Base-by-base conservation (phyloP, 768 basidiomycete genomes). In the Pholiota conissans region DNA sequence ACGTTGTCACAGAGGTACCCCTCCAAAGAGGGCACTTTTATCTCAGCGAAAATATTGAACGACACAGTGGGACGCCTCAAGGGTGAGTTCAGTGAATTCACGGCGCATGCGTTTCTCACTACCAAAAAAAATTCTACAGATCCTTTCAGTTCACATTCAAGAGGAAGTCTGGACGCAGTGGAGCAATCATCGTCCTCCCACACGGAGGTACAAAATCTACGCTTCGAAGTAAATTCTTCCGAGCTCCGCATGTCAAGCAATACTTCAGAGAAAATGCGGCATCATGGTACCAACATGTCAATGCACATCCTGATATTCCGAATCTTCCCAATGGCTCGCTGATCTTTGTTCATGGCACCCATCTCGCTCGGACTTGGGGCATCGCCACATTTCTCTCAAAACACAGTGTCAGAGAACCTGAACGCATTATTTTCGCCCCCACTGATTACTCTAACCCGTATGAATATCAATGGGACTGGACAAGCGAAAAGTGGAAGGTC, bases 201-300 rank as follows among this genome's bases (percentile, higher is more conserved):
- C 39, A 59, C 34, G 58, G 58, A 11, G 58, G 48, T 11, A 10
- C 4, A 1, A 32, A 29, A 11, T 6, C 16, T 0, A 40, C 30
- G 2, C n/a, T 59, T 7, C 34, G 30, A 16, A 20, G 27, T 24
- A n/a, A 2, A 2, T 59, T 55, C 27, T 59, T 49, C n/a, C 20
- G 28, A 6, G 1, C 5, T 0, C 48, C 27, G 1, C 2, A 34
- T 5, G 58, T 55, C 16, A 55, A 55, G 28, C 18, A 42, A 29
- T 49, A 49, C 35, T 59, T 59, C 22, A 34, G 9, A 13, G 29
- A 46, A 5, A 22, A 59, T 30, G 48, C 58, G 14, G 47, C 53
- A 3, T 35, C 37, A 5, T 59, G 58, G 58, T 59, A 59, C 30
- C 39, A 55, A 24, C 58, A 59, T 47, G 49, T 46, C 5, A 6